These are phyloP conservation scores for Bacterosira constricta DNA, from an alignment of 108 stramenopile genomes.

Conservation along the genomic window DNA sequence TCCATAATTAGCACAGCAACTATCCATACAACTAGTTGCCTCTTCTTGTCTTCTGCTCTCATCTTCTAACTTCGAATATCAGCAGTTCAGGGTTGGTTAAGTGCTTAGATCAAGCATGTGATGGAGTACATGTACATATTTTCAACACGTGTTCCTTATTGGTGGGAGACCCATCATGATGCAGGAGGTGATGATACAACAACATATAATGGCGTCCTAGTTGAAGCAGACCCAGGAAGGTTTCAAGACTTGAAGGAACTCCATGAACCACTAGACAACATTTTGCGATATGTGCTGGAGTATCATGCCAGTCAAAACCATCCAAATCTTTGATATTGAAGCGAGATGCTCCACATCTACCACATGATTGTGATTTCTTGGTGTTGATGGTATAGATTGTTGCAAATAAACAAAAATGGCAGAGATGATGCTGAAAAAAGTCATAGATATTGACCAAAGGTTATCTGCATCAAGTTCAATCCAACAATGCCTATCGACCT, in stretches of 20 bases:
- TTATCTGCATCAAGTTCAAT: conserved; percentile 84
- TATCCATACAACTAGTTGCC: no score
- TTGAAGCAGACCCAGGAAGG: conserved; percentile 72
- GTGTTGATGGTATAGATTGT: conserved; percentile 85
- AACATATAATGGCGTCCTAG: conserved; percentile 68
- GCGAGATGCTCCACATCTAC: conserved; percentile 31
- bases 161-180: not conserved
- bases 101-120: no score
- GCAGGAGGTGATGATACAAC: not conserved
- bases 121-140: no score
- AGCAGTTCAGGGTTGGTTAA: no score
- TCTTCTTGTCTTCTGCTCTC: no score
- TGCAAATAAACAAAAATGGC: conserved; percentile 57
- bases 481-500: conserved; percentile 84
- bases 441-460: conserved; percentile 47
- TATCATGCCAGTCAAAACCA: conserved; percentile 17
- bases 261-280: conserved; percentile 57
- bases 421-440: not conserved
- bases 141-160: conserved; percentile 77
- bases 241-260: conserved; percentile 56
- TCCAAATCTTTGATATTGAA: conserved; percentile 21
- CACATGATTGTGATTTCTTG: conserved; percentile 68
- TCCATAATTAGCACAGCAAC: no score
- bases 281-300: conserved; percentile 39
- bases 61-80: no score